A percentile compares a stretch with the other conserved stretches of the same genome.
Evolutionary conservation across 495 filamentous ascomycete genomes (phyloP).

Genomic region (Daldinia vernicosa): DNA sequence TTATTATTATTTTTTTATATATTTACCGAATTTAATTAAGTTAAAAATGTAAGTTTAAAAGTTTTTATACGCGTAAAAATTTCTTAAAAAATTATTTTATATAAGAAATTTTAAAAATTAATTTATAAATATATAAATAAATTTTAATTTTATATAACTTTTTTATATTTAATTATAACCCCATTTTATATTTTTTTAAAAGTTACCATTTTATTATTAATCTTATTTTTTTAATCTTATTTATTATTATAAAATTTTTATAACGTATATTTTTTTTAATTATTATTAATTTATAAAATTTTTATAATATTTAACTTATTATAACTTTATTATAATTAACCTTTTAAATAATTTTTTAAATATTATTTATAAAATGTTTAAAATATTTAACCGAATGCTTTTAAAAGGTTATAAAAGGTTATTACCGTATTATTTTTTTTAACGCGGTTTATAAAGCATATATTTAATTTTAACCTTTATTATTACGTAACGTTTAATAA

Average conservation of each 20-base stretch:
- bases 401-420: not conserved
- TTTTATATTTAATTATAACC: not conserved
- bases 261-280: not conserved
- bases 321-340: not conserved
- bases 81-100: not conserved
- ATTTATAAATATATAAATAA: not conserved
- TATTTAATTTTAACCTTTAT: not conserved
- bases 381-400: not conserved
- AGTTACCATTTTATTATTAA: not conserved
- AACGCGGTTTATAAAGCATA: not conserved
- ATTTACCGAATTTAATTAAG: not conserved
- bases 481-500: too few species aligned
- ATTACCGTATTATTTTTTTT: not conserved
- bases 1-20: slow-evolving; percentile 3
- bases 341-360: not conserved
- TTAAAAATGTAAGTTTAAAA: not conserved
- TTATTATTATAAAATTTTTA: not conserved
- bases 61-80: not conserved
- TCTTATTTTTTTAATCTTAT: not conserved
- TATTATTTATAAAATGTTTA: not conserved
- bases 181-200: not conserved
- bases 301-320: not conserved
- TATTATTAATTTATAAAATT: not conserved
- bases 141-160: not conserved
- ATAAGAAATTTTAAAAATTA: slow-evolving; percentile 1